These are phyloP conservation scores for Kockiozyma suomiensis DNA, from an alignment of 805 yeast genomes.

Conservation along the genomic window DNA sequence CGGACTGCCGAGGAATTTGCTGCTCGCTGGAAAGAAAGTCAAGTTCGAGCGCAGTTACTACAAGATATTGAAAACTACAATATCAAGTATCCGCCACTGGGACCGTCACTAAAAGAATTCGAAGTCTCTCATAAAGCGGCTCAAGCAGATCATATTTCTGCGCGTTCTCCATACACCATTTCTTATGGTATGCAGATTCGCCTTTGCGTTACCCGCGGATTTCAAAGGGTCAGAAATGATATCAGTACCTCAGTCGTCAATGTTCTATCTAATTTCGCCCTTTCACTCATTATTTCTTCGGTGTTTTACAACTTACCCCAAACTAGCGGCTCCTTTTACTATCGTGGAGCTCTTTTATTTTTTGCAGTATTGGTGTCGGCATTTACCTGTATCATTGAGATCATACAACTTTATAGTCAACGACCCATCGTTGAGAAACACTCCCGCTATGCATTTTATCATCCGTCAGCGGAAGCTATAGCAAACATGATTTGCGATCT, in stretches of 20 bases:
- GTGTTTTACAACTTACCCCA: slow-evolving; percentile 58
- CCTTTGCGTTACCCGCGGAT: slow-evolving; percentile 34
- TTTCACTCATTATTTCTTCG: slow-evolving; percentile 65
- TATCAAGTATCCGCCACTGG: slow-evolving; percentile 33
- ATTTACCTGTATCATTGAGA: slow-evolving; percentile 51
- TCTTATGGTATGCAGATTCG: slow-evolving; percentile 53
- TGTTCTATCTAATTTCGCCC: slow-evolving; percentile 53
- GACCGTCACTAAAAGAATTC: slow-evolving; percentile 37
- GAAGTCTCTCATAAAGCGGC: slow-evolving; percentile 42
- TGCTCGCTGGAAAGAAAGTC: slow-evolving; percentile 53
- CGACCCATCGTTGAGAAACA: slow-evolving; percentile 69
- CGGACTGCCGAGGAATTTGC: slow-evolving; percentile 47
- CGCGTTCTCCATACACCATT: slow-evolving; percentile 49
- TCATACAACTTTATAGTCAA: slow-evolving; percentile 49
- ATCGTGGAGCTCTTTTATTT: slow-evolving; percentile 65
- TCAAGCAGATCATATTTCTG: slow-evolving; percentile 46
- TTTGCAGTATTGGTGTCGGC: slow-evolving; percentile 48
- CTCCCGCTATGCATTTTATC: slow-evolving; percentile 68
- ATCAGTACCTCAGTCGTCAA: slow-evolving; percentile 52
- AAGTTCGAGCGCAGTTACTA: slow-evolving; percentile 47
- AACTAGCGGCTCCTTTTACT: slow-evolving; percentile 57
- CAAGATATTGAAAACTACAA: slow-evolving; percentile 48
- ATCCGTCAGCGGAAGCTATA: slow-evolving; percentile 73
- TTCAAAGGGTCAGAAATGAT: slow-evolving; percentile 60
- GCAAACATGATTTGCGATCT: slow-evolving; percentile 62